These are phyloP conservation scores for Brassica juncea DNA, from an alignment of 345 rosid species.

Conservation along the genomic window DNA sequence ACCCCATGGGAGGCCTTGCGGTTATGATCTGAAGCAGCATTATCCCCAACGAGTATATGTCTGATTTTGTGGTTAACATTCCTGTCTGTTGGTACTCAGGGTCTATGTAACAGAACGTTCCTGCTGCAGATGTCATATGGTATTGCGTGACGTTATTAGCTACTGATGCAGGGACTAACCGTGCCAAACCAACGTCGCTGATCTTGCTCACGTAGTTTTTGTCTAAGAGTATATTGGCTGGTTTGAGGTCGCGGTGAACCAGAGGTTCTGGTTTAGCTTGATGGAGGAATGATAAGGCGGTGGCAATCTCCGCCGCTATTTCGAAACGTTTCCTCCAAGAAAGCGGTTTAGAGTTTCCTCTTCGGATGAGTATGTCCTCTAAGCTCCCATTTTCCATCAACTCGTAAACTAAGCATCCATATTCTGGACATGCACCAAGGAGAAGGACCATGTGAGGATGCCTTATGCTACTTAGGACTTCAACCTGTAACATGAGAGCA, in stretches of 20 bases:
- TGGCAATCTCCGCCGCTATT: constrained; percentile 77
- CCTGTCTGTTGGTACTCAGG: constrained; percentile 94
- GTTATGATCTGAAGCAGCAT: constrained; percentile 79
- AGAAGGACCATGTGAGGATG: constrained; percentile 92
- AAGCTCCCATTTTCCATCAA: constrained; percentile 74
- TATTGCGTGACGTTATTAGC: constrained; percentile 75
- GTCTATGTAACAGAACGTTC: constrained; percentile 86
- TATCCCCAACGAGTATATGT: constrained; percentile 74
- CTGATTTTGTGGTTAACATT: constrained; percentile 72
- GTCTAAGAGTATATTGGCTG: constrained; percentile 86
- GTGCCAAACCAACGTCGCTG: constrained; percentile 86
- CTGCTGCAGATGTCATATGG: constrained; percentile 86
- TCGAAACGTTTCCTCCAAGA: constrained; percentile 69
- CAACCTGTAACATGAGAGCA: constrained; percentile 52
- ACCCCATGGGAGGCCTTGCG: constrained; percentile 75
- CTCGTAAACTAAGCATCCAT: constrained; percentile 84
- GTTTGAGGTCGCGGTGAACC: constrained; percentile 86
- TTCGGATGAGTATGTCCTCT: constrained; percentile 68
- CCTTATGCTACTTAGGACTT: constrained; percentile 73
- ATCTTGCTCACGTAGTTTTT: constrained; percentile 75
- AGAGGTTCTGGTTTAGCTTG: constrained; percentile 92
- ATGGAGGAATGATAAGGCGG: constrained; percentile 80
- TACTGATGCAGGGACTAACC: constrained; percentile 78
- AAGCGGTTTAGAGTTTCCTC: constrained; percentile 59
- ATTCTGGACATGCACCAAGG: constrained; percentile 85